Evolutionary conservation across 352 stramenopile species (phyloP), one percentile per base, ranked within the genome.

Genomic region (Phytopythium mirpurense): DNA sequence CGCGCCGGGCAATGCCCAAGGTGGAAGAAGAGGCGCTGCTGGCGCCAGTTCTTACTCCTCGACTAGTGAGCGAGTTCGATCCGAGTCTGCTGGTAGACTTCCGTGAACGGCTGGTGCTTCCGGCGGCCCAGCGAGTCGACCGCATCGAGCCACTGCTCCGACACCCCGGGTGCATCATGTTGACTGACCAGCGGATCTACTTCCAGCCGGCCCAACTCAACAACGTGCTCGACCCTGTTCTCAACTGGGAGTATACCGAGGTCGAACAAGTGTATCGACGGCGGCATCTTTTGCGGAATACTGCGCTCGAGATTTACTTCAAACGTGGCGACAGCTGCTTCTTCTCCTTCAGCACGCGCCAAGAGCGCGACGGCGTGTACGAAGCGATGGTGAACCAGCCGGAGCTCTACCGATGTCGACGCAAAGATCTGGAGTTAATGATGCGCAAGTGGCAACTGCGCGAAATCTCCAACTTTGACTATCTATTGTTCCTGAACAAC

Each of bases 391-490:
- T 90, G 27, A 65, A 69, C 8, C 78, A 88, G 47, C 79, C 78
- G 26, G 65, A 73, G 31, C 62, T 88, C 10, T 52, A 61, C 23
- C 74, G 66, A 2, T 81, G 71, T 51, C 61, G 69, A 5, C 68
- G 74, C 16, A 75, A 70, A 18, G 67, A 81, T 19, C 40, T 90
- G 15, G 63, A 70, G 14, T 63, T 59, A 18, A 87, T 90, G 82
- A 73, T 90, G 63, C 63, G 56, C 31, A 78, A 77, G 54, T 92
- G 82, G 82, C 82, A 92, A 45, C 51, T 51, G 3, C 67, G 76
- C 14, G 73, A 88, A 38, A 68, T 99, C 38, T 97, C 86, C 3
- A 99, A 98, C 65, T 98, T 97, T 57, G 82, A 93, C 12, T 97
- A 97, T 60, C 63, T 97, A 27, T 63, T 72, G 41, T 90, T 88